Base-by-base conservation (phyloP, 2,329 filamentous ascomycete genomes). In the Aaosphaeria pasadenensis region DNA sequence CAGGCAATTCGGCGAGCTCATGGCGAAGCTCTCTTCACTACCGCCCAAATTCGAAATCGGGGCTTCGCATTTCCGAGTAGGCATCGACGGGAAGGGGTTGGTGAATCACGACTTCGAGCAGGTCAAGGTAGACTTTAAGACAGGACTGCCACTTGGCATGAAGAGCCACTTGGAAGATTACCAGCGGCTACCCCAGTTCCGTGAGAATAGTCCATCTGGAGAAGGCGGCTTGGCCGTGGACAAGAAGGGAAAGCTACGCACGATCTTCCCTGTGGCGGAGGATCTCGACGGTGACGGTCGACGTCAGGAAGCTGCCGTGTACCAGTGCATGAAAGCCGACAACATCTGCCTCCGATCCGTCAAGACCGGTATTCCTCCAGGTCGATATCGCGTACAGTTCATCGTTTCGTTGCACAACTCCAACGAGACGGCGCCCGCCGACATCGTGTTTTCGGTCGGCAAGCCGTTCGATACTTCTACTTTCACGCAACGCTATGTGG, bases 71-170 rank as follows among this genome's bases (percentile, higher is more conserved):
- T 72, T 71, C 51, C 47, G 55, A 5, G 51, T 67, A 28, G 69
- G 69, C 7, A 64, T 71, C 35, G 47, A 59, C 1, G 66, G 65
- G 2, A 50, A 51, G 7, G 67, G 60, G 5, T 49, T 70, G 7
- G 52, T 62, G 1, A 62, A 67, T 28, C 53, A 63, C 24, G 50
- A 51, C n/a, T 72, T 69, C 52, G 45, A 54, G 3, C 55, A 64
- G 24, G 55, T 64, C 1, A 59, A 71, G 44, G 55, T 72, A 7
- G 69, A 71, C 43, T 71, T 71, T 53, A 71, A 70, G 50, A 71
- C 65, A 0, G 68, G 68, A 0, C 53, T 67, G 50, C 60, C 62
- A 3, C 48, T 69, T 0, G 66, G 64, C 36, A 47, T 62, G 1
- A 42, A 48, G 6, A 44, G 51, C 4, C 46, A 54, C 3, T 51